phyloP scores from a whole-genome alignment of 129 eudicot genomes.

The Centrapalus pauciflorus region DNA sequence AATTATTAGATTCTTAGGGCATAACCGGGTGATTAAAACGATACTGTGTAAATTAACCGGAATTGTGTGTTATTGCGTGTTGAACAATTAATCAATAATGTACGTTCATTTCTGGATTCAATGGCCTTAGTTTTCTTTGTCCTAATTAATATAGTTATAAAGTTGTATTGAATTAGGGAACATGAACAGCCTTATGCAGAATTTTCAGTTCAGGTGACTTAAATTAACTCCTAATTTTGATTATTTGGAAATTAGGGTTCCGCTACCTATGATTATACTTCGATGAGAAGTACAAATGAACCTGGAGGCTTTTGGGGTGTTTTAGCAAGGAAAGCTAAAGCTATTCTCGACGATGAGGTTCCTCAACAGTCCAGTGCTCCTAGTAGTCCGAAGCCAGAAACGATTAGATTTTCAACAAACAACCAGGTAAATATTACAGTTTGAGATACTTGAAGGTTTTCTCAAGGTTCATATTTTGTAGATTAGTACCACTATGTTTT shows the following conservation, averaged over 20 bases:
- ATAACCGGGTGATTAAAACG: neutral
- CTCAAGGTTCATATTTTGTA: too few species aligned
- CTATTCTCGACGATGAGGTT: conserved; percentile 48
- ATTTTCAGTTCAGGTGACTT: too few species aligned
- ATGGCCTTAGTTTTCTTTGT: too few species aligned
- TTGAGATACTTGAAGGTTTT: too few species aligned
- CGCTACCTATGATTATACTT: conserved; percentile 34
- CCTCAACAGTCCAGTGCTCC: conserved; percentile 10
- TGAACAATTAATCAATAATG: neutral
- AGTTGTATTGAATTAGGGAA: neutral
- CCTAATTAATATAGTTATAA: too few species aligned
- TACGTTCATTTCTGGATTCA: neutral
- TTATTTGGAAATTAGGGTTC: conserved; percentile 27
- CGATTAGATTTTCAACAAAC: conserved; percentile 7
- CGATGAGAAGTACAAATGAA: conserved; percentile 45
- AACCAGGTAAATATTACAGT: conserved; percentile 31
- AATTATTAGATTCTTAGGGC: neutral
- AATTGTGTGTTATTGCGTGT: neutral
- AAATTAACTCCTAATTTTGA: neutral
- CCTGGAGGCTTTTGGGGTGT: conserved; percentile 70
- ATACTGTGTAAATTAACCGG: neutral
- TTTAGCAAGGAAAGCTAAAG: conserved; percentile 72
- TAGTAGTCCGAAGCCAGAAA: conserved; percentile 17
- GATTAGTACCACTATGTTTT: too few species aligned
- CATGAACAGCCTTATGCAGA: too few species aligned